These are phyloP conservation scores for Neopestalotiopsis clavispora DNA, from an alignment of 2,329 filamentous ascomycete species.

Conservation along the genomic window DNA sequence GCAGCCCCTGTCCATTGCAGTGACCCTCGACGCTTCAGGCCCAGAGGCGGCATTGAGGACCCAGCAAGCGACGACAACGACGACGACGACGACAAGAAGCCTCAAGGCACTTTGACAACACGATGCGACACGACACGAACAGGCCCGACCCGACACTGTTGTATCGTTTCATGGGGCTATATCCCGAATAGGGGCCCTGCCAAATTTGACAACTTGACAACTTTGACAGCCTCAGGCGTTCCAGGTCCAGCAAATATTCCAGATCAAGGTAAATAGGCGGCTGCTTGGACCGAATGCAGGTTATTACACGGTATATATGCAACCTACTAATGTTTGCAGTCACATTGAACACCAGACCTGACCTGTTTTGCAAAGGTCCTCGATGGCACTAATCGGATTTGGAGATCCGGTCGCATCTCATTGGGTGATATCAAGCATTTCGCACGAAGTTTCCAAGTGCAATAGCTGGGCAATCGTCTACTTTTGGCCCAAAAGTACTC, in stretches of 20 bases:
- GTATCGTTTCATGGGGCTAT: neutral
- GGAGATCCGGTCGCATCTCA: no score
- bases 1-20: neutral
- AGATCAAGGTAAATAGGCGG: no score
- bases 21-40: neutral
- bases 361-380: no score
- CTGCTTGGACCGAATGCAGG: no score
- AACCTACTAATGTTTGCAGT: no score
- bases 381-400: no score
- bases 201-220: conserved; percentile 1
- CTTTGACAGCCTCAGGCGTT: neutral
- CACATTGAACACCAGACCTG: no score
- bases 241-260: neutral
- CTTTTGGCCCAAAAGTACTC: neutral
- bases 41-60: neutral
- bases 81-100: neutral
- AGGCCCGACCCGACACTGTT: neutral
- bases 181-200: neutral
- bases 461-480: neutral
- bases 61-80: neutral
- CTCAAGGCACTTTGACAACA: neutral
- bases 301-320: no score
- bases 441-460: neutral
- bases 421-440: neutral
- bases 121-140: neutral